Base-by-base conservation (phyloP, 352 stramenopile genomes). In the Pythium volutum region DNA sequence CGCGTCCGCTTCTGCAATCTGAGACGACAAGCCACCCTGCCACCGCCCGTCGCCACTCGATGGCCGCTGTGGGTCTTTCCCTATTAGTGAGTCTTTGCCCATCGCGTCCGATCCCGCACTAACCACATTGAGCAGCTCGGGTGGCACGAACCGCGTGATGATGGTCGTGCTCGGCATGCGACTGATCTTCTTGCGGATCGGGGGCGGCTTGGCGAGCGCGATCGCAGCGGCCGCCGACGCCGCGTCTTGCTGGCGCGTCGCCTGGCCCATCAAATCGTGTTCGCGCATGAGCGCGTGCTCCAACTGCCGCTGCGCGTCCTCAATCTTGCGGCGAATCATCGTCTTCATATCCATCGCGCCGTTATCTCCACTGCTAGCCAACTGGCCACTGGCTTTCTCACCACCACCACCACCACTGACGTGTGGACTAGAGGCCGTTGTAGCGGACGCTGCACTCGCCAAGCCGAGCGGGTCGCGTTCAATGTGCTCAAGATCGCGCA, bases 211-310 rank as follows among this genome's bases (percentile, higher is more conserved):
- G 1, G 54, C 20, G 22, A 18, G n/a, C 9, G 56, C 31, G 31
- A 36, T 41, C 4, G 49, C 29, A 1, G 46, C 49, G 1, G 34
- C 55, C 8, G 22, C 25, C 2, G 50, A 22, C 11, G 52, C 11
- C 16, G 51, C 22, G 9, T 70, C 59, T 50, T 45, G 43, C 5
- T 72, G 66, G 5, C 74, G 76, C 11, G 36, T 62, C 26, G 84
- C 20, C 16, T 74, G 54, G 0, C 59, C 74, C 11, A 81, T 25
- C 20, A 90, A 48, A 43, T 93, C 84, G 55, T 89, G 77, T 39
- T 93, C 84, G 4, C 77, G 74, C 84, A 93, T 93, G 23, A 74
- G 66, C 7, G 81, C 67, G 59, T 76, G 76, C 42, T 93, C 84
- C 11, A 89, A 41, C 20, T 81, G 73, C 4, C 50, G 55, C 26